These are phyloP conservation scores for Pleurotus citrinopileatus DNA, from an alignment of 768 basidiomycete genomes.

Conservation along the genomic window DNA sequence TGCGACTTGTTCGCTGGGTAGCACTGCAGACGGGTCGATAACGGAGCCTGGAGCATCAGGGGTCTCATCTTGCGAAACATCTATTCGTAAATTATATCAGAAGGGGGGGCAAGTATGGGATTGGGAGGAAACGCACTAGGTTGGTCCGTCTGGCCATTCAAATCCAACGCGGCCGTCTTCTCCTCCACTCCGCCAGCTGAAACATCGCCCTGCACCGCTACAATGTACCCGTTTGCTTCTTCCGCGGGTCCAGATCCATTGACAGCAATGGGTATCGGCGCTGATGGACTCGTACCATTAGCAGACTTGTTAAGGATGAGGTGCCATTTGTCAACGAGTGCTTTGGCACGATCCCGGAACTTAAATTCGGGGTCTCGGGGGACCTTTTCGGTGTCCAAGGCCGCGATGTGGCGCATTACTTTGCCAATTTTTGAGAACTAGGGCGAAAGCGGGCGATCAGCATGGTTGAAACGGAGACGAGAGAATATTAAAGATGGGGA, in stretches of 20 bases:
- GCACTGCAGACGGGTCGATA: no score
- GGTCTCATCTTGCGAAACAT: no score
- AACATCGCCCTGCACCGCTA: conserved; percentile 15
- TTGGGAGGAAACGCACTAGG: no score
- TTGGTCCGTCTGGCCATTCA: no score
- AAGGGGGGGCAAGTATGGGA: no score
- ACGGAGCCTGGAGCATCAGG: no score
- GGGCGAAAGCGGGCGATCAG: not conserved
- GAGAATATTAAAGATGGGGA: not conserved
- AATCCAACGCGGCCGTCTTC: conserved; percentile 27
- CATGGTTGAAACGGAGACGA: not conserved
- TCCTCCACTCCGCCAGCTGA: conserved; percentile 19
- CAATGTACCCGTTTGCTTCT: conserved; percentile 3
- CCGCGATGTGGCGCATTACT: conserved; percentile 85
- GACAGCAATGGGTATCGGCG: not conserved
- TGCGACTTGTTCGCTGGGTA: no score
- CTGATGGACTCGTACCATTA: conserved; percentile 13
- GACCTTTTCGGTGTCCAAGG: conserved; percentile 49
- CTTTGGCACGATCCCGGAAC: conserved; percentile 68
- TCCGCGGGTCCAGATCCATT: conserved; percentile 1
- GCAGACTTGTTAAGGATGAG: conserved; percentile 43
- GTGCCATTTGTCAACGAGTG: conserved; percentile 71
- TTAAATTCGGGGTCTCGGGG: conserved; percentile 63
- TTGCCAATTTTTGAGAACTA: conserved; percentile 83
- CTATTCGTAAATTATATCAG: no score